These are phyloP conservation scores for Dillenia suffruticosa DNA, from an alignment of 164 flowering plant species.

Conservation along the genomic window DNA sequence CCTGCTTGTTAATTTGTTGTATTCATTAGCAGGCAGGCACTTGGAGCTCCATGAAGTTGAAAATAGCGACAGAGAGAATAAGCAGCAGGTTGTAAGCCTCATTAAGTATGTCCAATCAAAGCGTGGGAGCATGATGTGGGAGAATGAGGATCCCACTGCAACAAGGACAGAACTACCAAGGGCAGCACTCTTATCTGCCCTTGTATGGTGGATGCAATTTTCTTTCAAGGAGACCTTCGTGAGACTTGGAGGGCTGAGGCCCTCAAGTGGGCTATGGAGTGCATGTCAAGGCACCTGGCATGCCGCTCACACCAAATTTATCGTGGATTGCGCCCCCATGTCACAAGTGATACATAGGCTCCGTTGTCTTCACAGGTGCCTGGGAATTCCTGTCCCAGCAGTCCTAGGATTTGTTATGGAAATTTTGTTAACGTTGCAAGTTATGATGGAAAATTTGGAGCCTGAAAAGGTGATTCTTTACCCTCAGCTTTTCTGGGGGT, in stretches of 20 bases:
- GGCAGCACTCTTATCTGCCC: slow-evolving; percentile 94
- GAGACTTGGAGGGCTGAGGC: slow-evolving; percentile 99
- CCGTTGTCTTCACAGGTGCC: slow-evolving; percentile 90
- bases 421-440: slow-evolving; percentile 86
- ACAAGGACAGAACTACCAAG: slow-evolving; percentile 83
- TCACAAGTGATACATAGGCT: slow-evolving; percentile 96
- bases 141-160: slow-evolving; percentile 93
- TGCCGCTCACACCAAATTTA: slow-evolving; percentile 99
- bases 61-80: slow-evolving; percentile 91
- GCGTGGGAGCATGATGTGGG: slow-evolving; percentile 99
- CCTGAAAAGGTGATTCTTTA: slow-evolving; percentile 97
- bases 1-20: slow-evolving; percentile 87
- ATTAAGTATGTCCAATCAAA: slow-evolving; percentile 98
- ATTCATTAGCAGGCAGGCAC: slow-evolving; percentile 96
- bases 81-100: slow-evolving; percentile 94
- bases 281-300: slow-evolving; percentile 97
- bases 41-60: slow-evolving; percentile 94
- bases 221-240: slow-evolving; percentile 97
- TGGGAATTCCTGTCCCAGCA: slow-evolving; percentile 83
- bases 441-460: slow-evolving; percentile 98
- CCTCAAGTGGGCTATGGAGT: slow-evolving; percentile 99
- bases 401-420: slow-evolving; percentile 95
- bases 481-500: slow-evolving; percentile 99
- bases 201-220: slow-evolving; percentile 99
- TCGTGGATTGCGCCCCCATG: slow-evolving; percentile 86